Evolutionary conservation across 1,284 basidiomycete genomes (phyloP), one percentile per base, ranked within the genome.

Genomic region (Puccinia polysora): DNA sequence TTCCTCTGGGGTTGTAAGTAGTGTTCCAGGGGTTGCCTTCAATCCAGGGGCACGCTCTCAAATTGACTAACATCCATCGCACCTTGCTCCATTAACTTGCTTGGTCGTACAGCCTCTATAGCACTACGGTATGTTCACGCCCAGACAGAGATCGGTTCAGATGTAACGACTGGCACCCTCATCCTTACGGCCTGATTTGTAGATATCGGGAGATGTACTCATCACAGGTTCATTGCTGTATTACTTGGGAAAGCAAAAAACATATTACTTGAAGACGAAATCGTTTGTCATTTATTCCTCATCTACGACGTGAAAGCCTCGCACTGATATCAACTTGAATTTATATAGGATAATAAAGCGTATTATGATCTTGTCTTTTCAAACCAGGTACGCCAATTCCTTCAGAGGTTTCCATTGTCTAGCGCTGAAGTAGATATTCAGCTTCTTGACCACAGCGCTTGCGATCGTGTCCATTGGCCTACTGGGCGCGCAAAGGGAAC

Each of bases 171-270:
- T 25, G n/a, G 49, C 23, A 47, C n/a, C 28, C 23, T 34, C 34
- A 64, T 50, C 47, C 43, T 7, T n/a, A 15, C 45, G 18, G 25
- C 28, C 2, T 43, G 2, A 30, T 32, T 65, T 15, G 23, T 23
- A 65, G 64, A 65, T 65, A 2, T 52, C 52, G 15, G 52, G 50
- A 40, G 64, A 65, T 43, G 52, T 65, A 18, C 23, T 65, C 25
- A 65, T 65, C n/a, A 65, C 64, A 15, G 64, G 64, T 40, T 65
- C 36, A n/a, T 55, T 65, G 50, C 28, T 65, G n/a, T 65, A 65
- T 36, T 65, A 34, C 45, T 65, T 65, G 50, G 52, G 38, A 28
- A 55, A 52, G 18, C 50, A 65, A 15, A 52, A 55, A 28, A 53
- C 49, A 25, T 34, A 65, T 14, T 65, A 50, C 32, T 53, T 55